Evolutionary conservation across 2,329 filamentous ascomycete genomes (phyloP), one percentile per base, ranked within the genome.

Genomic region (Colletotrichum costaricense): DNA sequence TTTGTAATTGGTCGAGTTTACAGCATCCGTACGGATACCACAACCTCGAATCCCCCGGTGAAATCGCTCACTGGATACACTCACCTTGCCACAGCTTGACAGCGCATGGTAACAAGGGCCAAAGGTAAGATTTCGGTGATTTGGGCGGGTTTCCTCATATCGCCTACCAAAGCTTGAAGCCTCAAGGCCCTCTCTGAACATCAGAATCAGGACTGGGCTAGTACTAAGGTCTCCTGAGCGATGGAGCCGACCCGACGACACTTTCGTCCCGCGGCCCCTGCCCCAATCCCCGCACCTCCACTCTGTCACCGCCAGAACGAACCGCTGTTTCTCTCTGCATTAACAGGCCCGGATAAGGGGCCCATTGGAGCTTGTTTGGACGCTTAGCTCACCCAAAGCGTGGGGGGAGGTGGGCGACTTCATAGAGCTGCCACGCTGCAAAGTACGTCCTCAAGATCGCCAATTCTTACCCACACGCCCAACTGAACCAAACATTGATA

Each of bases 231-330:
- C 54, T 24, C 22, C 12, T 56, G 54, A 26, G 52, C 52, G 33
- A 65, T 24, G 56, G 52, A 65, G 63, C 30, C 33, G 62, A 35
- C 49, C 30, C 33, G 62, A 35, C 49, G 35, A 38, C 42, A 14
- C 60, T 65, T 38, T 38, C 28, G 65, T 69, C 58, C 69, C 52
- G 65, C 58, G 38, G 49, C 57, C 42, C 58, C 63, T 54, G 58
- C 58, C 16, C 52, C 22, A 69, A 69, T 56, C 71, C 71, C 71
- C 71, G 67, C 71, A 73, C 60, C 54, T 52, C 49, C 42, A 65
- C 71, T 62, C 62, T 58, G 71, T 73, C 71, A 73, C 71, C 71
- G 67, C 71, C 71, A 73, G 71, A 73, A 73, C 67, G 49, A 73
- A 71, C 71, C 71, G 62, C 57, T 62, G 19, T 64, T 66, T 62